Base-by-base conservation (phyloP, 148 eudicot species). In the Fagopyrum esculentum region DNA sequence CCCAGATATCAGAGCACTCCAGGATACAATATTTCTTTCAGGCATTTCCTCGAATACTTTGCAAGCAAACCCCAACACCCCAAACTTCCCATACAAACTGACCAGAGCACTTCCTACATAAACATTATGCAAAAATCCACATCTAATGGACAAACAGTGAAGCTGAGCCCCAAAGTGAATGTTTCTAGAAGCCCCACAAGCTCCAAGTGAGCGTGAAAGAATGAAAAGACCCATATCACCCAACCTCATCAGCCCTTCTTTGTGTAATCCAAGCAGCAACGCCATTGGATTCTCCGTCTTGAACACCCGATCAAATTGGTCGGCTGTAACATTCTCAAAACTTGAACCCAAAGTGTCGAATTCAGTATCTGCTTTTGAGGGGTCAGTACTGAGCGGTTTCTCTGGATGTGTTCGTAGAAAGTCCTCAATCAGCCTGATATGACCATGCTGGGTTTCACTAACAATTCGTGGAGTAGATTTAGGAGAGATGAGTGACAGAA, bases 71-170 rank as follows among this genome's bases (percentile, higher is more conserved):
- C 55, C 73, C 71, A 91, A 4, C 57, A 84, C 75, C 78, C 94
- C 91, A 88, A 83, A 13, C 72, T 89, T 91, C 43, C 91, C 84
- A 84, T 93, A 93, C 94, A 93, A 88, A 76, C 89, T 88, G 71
- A 91, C 77, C 75, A 93, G 73, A 2, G 91, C 74, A 75, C 82
- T 81, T 19, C 86, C 89, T 10, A 86, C 75, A 71, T 77, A 83
- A 17, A 82, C 76, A 80, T 84, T 82, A 9, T 40, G 60, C 40
- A n/a, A 69, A 48, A 81, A 73, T 43, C 86, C 83, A 63, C 47
- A 49, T 74, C 73, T 77, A 30, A 84, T 47, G 26, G 82, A 82
- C 54, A 84, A 46, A 72, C 83, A 75, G 51, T 84, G 89, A 56
- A 86, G 75, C 72, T 84, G 86, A 56, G 78, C 70, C 73, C 86